A percentile compares a stretch with the other conserved stretches of the same genome.
Conservation (phyloP, 805 yeast species). For the Wickerhamomyces strasburgensis region DNA sequence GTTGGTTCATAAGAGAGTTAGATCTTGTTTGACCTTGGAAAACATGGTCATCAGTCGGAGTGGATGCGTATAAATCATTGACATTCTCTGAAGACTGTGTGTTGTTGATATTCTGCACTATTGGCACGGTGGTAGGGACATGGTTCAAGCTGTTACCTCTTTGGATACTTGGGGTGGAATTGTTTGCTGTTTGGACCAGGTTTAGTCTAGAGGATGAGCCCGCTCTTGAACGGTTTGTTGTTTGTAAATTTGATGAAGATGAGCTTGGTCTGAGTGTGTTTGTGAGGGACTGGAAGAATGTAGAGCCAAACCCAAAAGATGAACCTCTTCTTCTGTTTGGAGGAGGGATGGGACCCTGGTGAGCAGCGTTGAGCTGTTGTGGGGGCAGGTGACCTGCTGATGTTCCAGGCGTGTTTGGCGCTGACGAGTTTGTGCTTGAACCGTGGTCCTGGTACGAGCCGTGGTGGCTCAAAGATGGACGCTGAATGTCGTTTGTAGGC, state of each 20-base stretch:
- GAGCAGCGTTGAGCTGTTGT: slow-evolving; percentile 3
- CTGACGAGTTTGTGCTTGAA: slow-evolving; percentile 1
- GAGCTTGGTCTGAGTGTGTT: slow-evolving; percentile 22
- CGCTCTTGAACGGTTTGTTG: slow-evolving; percentile 22
- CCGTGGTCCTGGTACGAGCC: slow-evolving; percentile 3
- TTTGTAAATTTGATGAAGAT: slow-evolving; percentile 18
- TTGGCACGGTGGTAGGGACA: slow-evolving; percentile 6
- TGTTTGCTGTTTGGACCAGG: slow-evolving; percentile 10
- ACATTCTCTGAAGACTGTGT: slow-evolving; percentile 3
- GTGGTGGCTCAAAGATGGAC: slow-evolving; percentile 5
- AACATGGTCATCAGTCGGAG: slow-evolving; percentile 22
- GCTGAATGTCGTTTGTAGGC: slow-evolving; percentile 1
- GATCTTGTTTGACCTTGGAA: slow-evolving; percentile 19
- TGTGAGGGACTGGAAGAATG: slow-evolving; percentile 23
- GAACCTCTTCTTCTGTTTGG: slow-evolving; percentile 23
- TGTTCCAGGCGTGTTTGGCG: too few species aligned
- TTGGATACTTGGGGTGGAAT: slow-evolving; percentile 9
- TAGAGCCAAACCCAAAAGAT: slow-evolving; percentile 25
- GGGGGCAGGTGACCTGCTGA: too few species aligned
- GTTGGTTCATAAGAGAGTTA: slow-evolving; percentile 9
- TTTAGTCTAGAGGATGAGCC: slow-evolving; percentile 23
- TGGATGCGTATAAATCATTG: slow-evolving; percentile 17
- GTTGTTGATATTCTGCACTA: slow-evolving; percentile 2
- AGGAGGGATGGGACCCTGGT: slow-evolving; percentile 6
- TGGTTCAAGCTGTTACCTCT: slow-evolving; percentile 3